phyloP scores from a whole-genome alignment of 129 eudicot genomes.

The Pseudognaphalium luteoalbum region DNA sequence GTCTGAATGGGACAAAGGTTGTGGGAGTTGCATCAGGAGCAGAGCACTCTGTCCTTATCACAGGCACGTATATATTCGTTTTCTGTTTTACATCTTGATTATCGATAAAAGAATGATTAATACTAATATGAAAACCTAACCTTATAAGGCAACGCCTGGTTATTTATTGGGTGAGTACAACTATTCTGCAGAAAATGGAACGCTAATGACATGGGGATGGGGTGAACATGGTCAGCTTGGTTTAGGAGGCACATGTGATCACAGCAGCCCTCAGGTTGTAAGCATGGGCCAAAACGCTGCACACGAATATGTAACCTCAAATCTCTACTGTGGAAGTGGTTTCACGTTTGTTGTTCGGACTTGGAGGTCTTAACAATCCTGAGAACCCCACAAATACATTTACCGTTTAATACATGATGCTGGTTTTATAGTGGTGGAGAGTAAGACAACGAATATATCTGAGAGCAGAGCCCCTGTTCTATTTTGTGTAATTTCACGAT shows the following conservation, averaged over 20 bases:
- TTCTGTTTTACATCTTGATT: neutral
- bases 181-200: slow-evolving; percentile 55
- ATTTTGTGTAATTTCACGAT: no score
- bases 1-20: slow-evolving; percentile 42
- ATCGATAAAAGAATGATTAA: neutral
- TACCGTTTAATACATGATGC: no score
- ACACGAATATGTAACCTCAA: slow-evolving; percentile 13
- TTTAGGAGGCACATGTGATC: slow-evolving; percentile 66
- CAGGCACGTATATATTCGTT: slow-evolving; percentile 44
- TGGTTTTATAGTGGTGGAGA: no score
- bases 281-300: slow-evolving; percentile 26
- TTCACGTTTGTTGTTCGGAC: slow-evolving; percentile 57
- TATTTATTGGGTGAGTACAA: neutral
- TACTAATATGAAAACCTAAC: neutral
- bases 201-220: slow-evolving; percentile 91
- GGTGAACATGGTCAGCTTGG: slow-evolving; percentile 99
- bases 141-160: neutral
- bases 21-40: slow-evolving; percentile 83
- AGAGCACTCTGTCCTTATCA: slow-evolving; percentile 79
- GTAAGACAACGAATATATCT: no score
- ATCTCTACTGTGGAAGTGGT: slow-evolving; percentile 83
- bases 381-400: neutral
- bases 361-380: neutral
- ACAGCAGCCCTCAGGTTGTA: slow-evolving; percentile 56
- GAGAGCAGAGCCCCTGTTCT: no score